Conservation (phyloP, 1,139 yeast species). For the Kazachstania sp. region DNA sequence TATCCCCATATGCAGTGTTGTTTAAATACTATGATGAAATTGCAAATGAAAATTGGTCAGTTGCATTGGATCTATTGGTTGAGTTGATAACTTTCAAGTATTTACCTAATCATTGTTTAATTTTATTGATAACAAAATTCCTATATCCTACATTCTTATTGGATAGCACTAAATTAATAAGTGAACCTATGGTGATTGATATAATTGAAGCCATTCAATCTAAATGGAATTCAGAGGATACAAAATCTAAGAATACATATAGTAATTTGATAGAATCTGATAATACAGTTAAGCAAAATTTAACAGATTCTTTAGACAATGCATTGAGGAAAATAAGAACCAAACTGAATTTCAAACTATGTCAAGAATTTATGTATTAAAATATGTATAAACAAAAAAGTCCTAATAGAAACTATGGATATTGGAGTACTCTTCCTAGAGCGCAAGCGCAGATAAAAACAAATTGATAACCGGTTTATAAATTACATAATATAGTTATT, state of each 20-base stretch:
- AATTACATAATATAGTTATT: not conserved
- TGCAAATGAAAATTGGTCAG: conserved; percentile 23
- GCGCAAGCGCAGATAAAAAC: not conserved
- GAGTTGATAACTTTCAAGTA: conserved; percentile 56
- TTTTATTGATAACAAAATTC: conserved; percentile 21
- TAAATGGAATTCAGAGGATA: conserved; percentile 18
- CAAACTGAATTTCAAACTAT: conserved; percentile 22
- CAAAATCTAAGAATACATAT: conserved; percentile 14
- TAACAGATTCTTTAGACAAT: conserved; percentile 16
- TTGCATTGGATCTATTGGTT: conserved; percentile 36
- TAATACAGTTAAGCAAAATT: conserved; percentile 1
- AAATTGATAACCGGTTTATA: not conserved
- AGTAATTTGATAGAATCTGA: conserved; percentile 9
- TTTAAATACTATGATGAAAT: conserved; percentile 39
- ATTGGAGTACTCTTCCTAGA: no score
- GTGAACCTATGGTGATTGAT: conserved; percentile 17
- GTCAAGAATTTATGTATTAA: conserved; percentile 26
- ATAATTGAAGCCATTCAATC: conserved; percentile 22
- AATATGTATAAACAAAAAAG: not conserved
- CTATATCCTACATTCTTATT: conserved; percentile 24
- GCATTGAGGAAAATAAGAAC: conserved; percentile 20
- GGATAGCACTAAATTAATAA: conserved; percentile 11
- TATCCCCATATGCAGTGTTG: conserved; percentile 67
- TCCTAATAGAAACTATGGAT: not conserved
- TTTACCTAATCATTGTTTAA: conserved; percentile 50